These are phyloP conservation scores for Arachis stenosperma DNA, from an alignment of 306 rosid genomes.

Conservation along the genomic window DNA sequence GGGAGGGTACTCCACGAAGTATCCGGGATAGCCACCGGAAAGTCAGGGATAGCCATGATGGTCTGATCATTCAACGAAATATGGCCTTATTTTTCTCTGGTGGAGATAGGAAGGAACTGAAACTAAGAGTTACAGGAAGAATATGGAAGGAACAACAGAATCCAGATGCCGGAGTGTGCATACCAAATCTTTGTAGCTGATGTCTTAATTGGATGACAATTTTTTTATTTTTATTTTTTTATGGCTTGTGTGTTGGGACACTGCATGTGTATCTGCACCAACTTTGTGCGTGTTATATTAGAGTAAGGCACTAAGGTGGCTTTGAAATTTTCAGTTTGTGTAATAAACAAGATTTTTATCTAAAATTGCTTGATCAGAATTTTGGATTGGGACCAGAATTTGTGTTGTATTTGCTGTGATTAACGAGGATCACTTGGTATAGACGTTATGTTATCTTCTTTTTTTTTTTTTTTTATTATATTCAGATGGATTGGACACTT, in stretches of 20 bases:
- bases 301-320: constrained; percentile 37
- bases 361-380: constrained; percentile 22
- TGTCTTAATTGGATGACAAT: constrained; percentile 24
- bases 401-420: background rate
- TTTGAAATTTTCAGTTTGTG: constrained; percentile 51
- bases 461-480: too few relatives aligned
- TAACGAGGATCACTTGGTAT: background rate
- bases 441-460: background rate
- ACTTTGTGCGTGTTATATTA: constrained; percentile 43
- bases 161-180: constrained; percentile 72
- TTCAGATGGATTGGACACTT: too few relatives aligned
- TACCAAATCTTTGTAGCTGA: constrained; percentile 76
- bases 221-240: constrained; percentile 37
- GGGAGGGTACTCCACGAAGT: constrained; percentile 88
- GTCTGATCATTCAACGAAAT: constrained; percentile 77
- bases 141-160: constrained; percentile 85
- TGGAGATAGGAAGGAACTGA: constrained; percentile 82
- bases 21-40: constrained; percentile 81
- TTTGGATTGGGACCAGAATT: background rate
- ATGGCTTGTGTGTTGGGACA: constrained; percentile 39
- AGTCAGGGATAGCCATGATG: constrained; percentile 81
- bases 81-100: constrained; percentile 86
- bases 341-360: constrained; percentile 48
- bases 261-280: constrained; percentile 38
- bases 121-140: constrained; percentile 79